Conservation (phyloP, 2,329 filamentous ascomycete species). For the Cryphonectria japonica region DNA sequence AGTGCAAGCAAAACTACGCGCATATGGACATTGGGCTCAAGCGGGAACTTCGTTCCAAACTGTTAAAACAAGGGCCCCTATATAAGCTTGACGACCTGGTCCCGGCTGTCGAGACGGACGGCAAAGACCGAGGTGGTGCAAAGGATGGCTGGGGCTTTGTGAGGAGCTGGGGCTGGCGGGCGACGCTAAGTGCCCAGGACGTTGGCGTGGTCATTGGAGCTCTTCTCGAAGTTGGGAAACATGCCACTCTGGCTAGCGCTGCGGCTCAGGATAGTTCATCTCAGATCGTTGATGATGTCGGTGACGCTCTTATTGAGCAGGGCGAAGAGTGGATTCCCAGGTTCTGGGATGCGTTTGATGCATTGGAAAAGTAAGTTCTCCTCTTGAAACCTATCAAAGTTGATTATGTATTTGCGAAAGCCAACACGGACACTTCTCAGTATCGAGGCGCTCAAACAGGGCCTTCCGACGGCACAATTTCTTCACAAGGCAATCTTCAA, state of each 20-base stretch:
- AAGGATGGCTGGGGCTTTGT: conserved; percentile 98
- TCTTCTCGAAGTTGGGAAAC: conserved; percentile 86
- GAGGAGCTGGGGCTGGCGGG: conserved; percentile 96
- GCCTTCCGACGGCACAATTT: conserved; percentile 82
- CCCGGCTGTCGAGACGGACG: conserved; percentile 74
- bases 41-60: conserved; percentile 78
- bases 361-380: conserved; percentile 65
- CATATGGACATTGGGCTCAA: conserved; percentile 99
- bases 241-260: conserved; percentile 43
- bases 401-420: conserved; percentile 49
- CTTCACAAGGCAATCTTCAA: conserved; percentile 91
- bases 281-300: conserved; percentile 49
- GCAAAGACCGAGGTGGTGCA: conserved; percentile 68
- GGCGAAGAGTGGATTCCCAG: conserved; percentile 67
- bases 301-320: conserved; percentile 55
- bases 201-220: conserved; percentile 92
- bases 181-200: conserved; percentile 89
- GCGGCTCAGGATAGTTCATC: conserved; percentile 38
- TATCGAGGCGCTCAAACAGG: conserved; percentile 74
- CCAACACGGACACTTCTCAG: conserved; percentile 51
- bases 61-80: conserved; percentile 88
- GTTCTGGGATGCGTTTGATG: conserved; percentile 75
- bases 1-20: conserved; percentile 94
- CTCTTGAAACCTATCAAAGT: conserved; percentile 22
- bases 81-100: conserved; percentile 96